Evolutionary conservation across 331 rosid genomes (phyloP).

Genomic region (Saraca asoca): DNA sequence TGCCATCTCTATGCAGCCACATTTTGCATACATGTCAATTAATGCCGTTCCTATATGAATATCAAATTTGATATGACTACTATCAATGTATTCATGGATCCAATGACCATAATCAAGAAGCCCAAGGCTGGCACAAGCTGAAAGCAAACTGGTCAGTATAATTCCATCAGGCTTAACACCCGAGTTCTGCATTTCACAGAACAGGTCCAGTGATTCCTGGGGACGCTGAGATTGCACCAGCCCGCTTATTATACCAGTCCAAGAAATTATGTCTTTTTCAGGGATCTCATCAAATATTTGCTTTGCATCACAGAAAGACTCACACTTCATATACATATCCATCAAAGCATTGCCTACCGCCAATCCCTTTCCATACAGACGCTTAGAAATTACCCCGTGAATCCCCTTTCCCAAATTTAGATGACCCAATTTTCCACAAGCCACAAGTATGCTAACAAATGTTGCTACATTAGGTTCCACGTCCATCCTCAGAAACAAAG

Average conservation of each 20-base stretch:
- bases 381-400: slow-evolving; percentile 64
- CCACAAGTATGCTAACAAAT: slow-evolving; percentile 60
- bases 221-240: slow-evolving; percentile 64
- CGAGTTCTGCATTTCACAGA: slow-evolving; percentile 50
- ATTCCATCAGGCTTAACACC: slow-evolving; percentile 62
- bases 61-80: slow-evolving; percentile 60
- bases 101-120: slow-evolving; percentile 68
- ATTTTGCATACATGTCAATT: slow-evolving; percentile 84
- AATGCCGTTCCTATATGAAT: slow-evolving; percentile 67
- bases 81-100: slow-evolving; percentile 69
- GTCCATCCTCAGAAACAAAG: slow-evolving; percentile 68
- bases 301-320: slow-evolving; percentile 56
- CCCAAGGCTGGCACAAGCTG: slow-evolving; percentile 82
- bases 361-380: slow-evolving; percentile 39
- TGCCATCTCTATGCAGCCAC: slow-evolving; percentile 69
- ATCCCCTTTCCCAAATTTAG: slow-evolving; percentile 62
- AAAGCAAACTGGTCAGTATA: slow-evolving; percentile 70
- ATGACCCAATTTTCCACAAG: slow-evolving; percentile 59
- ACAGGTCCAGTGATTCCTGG: slow-evolving; percentile 63
- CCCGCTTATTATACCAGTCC: slow-evolving; percentile 77
- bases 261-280: slow-evolving; percentile 66
- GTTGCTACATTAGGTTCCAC: slow-evolving; percentile 59
- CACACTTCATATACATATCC: slow-evolving; percentile 74
- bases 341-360: slow-evolving; percentile 63
- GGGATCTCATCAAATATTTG: slow-evolving; percentile 57